A percentile compares a stretch with the other conserved stretches of the same genome.
Conservation (phyloP, 306 rosid genomes). For the Canavalia gladiata region DNA sequence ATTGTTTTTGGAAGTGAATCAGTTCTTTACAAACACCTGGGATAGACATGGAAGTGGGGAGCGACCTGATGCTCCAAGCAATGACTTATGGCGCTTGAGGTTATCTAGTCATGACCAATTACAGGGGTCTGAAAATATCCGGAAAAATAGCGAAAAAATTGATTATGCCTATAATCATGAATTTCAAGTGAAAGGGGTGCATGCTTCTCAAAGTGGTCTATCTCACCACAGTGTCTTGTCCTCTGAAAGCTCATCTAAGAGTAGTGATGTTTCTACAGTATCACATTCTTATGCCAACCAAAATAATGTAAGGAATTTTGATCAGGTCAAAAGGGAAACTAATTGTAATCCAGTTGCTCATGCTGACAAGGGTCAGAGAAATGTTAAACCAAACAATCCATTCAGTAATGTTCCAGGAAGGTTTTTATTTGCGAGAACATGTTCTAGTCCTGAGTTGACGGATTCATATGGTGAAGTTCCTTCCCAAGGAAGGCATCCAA, state of each 20-base stretch:
- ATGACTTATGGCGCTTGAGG: conserved; percentile 57
- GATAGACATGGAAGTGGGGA: conserved; percentile 88
- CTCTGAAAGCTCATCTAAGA: conserved; percentile 53
- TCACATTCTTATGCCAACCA: conserved; percentile 46
- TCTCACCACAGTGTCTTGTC: conserved; percentile 55
- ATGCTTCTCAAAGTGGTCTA: conserved; percentile 42
- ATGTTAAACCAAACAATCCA: conserved; percentile 53
- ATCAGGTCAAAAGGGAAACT: conserved; percentile 58
- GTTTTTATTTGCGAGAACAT: conserved; percentile 79
- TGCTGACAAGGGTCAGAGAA: conserved; percentile 59
- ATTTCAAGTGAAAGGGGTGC: conserved; percentile 50
- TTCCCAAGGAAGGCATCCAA: conserved; percentile 55
- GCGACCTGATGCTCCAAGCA: conserved; percentile 82
- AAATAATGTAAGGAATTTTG: conserved; percentile 56
- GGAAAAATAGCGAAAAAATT: conserved; percentile 50
- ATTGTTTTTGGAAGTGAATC: conserved; percentile 73
- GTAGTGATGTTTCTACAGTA: conserved; percentile 49
- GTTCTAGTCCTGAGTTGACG: conserved; percentile 87
- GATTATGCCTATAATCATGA: conserved; percentile 53
- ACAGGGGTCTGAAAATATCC: conserved; percentile 56
- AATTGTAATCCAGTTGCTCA: conserved; percentile 51
- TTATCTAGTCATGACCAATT: conserved; percentile 57
- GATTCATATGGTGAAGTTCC: conserved; percentile 71
- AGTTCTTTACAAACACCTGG: conserved; percentile 87
- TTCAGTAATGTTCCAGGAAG: conserved; percentile 65